Evolutionary conservation across 1,284 basidiomycete genomes (phyloP), one percentile per base, ranked within the genome.

Genomic region (Clitocybe nebularis): DNA sequence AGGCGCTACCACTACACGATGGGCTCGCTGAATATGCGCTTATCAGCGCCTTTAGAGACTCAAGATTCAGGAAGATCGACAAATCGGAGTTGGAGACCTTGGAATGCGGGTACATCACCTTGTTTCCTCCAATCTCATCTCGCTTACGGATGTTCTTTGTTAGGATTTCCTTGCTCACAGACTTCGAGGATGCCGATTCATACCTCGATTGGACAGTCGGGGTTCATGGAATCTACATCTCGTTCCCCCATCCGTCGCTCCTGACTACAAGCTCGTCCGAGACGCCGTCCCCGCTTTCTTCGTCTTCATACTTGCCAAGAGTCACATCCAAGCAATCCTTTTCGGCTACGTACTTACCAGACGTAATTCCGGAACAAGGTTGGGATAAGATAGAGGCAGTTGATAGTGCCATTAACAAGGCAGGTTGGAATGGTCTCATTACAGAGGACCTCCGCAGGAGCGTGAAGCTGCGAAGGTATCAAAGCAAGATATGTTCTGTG

Each of bases 151-250:
- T 21, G 20, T 32, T 16, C 14, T n/a, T n/a, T 32, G 39, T 19
- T 58, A 91, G 92, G 40, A 76, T 99, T 41, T 97, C 93, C 22
- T 76, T 99, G 50, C 77, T 99, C 44, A 97, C 93, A 11, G 79
- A 93, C 53, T 97, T 97, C 60, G 92, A 94, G 66, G 79, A 89
- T 55, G 91, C 84, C 42, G 60, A 74, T 16, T 81, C 85, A 28
- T 93, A 95, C 56, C 79, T 95, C 40, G 91, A 93, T 65, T 99
- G 95, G 95, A 84, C 81, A 5, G 64, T 95, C 47, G 95, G 94
- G 46, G 75, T 78, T 2, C 95, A 99, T 65, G 95, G 95, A 37
- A 94, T 98, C 61, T 80, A 88, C 61, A 88, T 99, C 50, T 77
- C 81, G 14, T 90, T 98, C 62, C 76, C 83, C 19, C 84, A 91